A percentile compares a stretch with the other conserved stretches of the same genome.
These are phyloP conservation scores for Parietaria judaica DNA, from an alignment of 306 rosid species.

Conservation along the genomic window DNA sequence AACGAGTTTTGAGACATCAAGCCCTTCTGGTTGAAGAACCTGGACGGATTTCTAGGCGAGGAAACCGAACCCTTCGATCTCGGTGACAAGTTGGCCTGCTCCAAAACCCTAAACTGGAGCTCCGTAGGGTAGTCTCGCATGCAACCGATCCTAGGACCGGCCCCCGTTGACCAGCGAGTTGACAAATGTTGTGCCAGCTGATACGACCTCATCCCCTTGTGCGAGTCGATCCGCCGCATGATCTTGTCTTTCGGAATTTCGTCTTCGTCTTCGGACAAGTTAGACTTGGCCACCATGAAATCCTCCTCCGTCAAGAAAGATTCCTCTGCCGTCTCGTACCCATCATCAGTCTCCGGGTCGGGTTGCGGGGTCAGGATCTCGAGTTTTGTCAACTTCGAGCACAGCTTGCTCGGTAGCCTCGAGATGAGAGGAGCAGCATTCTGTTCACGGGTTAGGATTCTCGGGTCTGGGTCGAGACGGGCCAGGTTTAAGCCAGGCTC, in stretches of 20 bases:
- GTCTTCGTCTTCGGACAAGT: constrained; percentile 53
- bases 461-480: constrained; percentile 11
- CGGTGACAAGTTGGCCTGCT: constrained; percentile 70
- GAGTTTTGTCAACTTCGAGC: constrained; percentile 46
- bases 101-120: constrained; percentile 55
- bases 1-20: constrained; percentile 15
- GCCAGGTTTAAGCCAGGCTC: background rate
- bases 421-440: constrained; percentile 23
- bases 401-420: constrained; percentile 35
- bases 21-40: constrained; percentile 25
- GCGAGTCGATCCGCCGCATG: constrained; percentile 53
- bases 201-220: constrained; percentile 62
- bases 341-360: constrained; percentile 30
- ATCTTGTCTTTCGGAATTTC: constrained; percentile 53
- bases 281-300: constrained; percentile 57
- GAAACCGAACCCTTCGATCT: constrained; percentile 25
- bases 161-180: constrained; percentile 75
- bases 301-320: constrained; percentile 56
- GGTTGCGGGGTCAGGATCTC: constrained; percentile 41
- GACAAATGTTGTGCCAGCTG: constrained; percentile 57
- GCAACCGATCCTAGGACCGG: constrained; percentile 79
- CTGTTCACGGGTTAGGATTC: background rate
- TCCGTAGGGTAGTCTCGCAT: constrained; percentile 85
- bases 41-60: constrained; percentile 24
- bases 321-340: constrained; percentile 82